These are phyloP conservation scores for Colletotrichum sidae DNA, from an alignment of 2,329 filamentous ascomycete genomes.

Conservation along the genomic window DNA sequence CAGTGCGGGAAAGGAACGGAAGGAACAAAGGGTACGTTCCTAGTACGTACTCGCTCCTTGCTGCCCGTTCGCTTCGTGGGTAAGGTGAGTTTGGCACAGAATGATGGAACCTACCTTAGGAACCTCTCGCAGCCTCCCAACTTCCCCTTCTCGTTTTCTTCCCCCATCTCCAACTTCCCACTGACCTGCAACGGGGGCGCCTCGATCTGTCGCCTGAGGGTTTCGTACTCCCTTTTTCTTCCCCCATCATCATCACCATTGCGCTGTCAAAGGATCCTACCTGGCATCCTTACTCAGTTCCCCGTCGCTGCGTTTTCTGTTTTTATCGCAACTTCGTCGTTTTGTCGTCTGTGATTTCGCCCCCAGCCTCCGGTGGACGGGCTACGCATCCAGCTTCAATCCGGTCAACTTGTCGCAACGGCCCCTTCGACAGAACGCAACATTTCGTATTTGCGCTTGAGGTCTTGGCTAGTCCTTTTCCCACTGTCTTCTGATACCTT, in stretches of 20 bases:
- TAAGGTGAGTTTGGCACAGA: conserved; percentile 57
- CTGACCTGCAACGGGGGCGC: conserved; percentile 35
- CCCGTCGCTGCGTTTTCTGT: conserved; percentile 18
- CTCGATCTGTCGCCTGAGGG: conserved; percentile 36
- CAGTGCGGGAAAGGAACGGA: conserved; percentile 27
- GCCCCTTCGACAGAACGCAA: conserved; percentile 13
- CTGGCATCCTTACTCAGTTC: conserved; percentile 9
- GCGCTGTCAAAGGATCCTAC: conserved; percentile 17
- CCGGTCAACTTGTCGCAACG: conserved; percentile 27
- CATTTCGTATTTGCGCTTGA: conserved; percentile 1
- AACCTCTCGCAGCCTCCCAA: conserved; percentile 49
- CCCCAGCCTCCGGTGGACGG: conserved; percentile 35
- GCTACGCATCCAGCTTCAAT: conserved; percentile 36
- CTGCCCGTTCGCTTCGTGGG: conserved; percentile 53
- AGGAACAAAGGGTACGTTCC: conserved; percentile 32
- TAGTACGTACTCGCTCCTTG: conserved; percentile 26
- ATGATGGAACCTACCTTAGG: conserved; percentile 40
- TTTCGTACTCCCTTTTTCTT: conserved; percentile 38
- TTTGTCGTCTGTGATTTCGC: conserved; percentile 21
- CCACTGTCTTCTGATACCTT: neutral
- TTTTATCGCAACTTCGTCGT: conserved; percentile 15
- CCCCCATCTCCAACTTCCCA: conserved; percentile 46
- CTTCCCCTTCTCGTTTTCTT: conserved; percentile 50
- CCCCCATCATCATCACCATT: conserved; percentile 35
- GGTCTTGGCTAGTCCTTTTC: neutral